These are phyloP conservation scores for Aspergillus heteromorphus DNA, from an alignment of 495 filamentous ascomycete species.

Conservation along the genomic window DNA sequence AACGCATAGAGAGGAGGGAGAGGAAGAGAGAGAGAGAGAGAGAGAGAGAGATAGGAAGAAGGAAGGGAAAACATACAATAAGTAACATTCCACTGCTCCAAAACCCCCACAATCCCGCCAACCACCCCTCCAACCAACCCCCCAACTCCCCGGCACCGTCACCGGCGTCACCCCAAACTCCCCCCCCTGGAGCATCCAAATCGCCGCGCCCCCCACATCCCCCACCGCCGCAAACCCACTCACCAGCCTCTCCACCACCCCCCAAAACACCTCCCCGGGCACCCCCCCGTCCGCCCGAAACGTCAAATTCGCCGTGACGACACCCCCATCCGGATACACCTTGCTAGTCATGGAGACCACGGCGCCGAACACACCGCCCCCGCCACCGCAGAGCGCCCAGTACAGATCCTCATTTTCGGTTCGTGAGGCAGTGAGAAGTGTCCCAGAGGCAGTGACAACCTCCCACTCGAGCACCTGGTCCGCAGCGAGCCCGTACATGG, in stretches of 20 bases:
- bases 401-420: constrained; percentile 52
- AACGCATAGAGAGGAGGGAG: too few species aligned
- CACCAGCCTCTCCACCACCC: neutral
- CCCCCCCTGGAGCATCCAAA: constrained; percentile 24
- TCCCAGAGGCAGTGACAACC: constrained; percentile 47
- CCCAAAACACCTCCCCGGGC: constrained; percentile 9
- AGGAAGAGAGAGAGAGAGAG: neutral
- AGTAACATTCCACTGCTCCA: neutral
- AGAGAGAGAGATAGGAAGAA: neutral
- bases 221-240: neutral
- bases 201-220: neutral
- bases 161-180: constrained; percentile 36
- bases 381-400: constrained; percentile 62
- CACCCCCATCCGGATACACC: constrained; percentile 30
- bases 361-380: constrained; percentile 55
- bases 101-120: neutral
- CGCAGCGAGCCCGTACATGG: constrained; percentile 50
- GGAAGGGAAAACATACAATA: neutral
- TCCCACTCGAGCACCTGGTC: constrained; percentile 59
- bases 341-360: constrained; percentile 47
- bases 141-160: constrained; percentile 18
- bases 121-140: constrained; percentile 13
- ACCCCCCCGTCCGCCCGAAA: constrained; percentile 10
- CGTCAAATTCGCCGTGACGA: constrained; percentile 16
- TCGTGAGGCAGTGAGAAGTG: constrained; percentile 42